Conservation (phyloP, 1,284 basidiomycete genomes). For the Austroboletus novae-zelandiae region DNA sequence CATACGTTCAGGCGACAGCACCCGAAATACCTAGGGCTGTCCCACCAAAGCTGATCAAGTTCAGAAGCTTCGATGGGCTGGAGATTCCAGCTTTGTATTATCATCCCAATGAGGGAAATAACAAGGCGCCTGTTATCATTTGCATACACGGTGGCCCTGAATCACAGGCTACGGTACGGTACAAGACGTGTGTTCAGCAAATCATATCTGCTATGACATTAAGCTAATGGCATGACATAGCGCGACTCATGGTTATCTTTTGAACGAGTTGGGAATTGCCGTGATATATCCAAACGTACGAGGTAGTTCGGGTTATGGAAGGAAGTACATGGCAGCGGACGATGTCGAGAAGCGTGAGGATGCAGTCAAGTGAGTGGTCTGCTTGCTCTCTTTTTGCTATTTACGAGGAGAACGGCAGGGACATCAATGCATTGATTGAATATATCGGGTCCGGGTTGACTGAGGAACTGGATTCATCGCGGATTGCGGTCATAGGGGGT, state of each 20-base stretch:
- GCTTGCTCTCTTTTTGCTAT: neutral
- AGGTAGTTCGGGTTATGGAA: slow-evolving; percentile 40
- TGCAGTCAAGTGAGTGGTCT: slow-evolving; percentile 32
- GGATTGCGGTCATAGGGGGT: slow-evolving; percentile 38
- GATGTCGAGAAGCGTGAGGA: slow-evolving; percentile 40
- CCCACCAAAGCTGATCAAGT: slow-evolving; percentile 33
- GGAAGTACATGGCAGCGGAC: slow-evolving; percentile 35
- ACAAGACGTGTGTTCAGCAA: slow-evolving; percentile 26
- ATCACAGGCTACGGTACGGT: slow-evolving; percentile 34
- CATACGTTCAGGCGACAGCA: slow-evolving; percentile 31
- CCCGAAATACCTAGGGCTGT: slow-evolving; percentile 22
- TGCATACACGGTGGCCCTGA: slow-evolving; percentile 38
- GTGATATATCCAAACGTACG: slow-evolving; percentile 40
- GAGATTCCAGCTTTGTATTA: slow-evolving; percentile 39
- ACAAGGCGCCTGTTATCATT: slow-evolving; percentile 30
- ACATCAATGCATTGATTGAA: slow-evolving; percentile 35
- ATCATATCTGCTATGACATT: neutral
- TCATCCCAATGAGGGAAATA: slow-evolving; percentile 28
- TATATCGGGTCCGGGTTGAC: slow-evolving; percentile 29
- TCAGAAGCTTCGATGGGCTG: slow-evolving; percentile 37
- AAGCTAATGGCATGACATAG: slow-evolving; percentile 18
- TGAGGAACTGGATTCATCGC: slow-evolving; percentile 29
- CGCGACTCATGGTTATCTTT: slow-evolving; percentile 35
- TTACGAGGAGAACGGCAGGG: slow-evolving; percentile 21
- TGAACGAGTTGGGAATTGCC: slow-evolving; percentile 37